Evolutionary conservation across 2,329 filamentous ascomycete species (phyloP), one percentile per base, ranked within the genome.

Genomic region (Thielaviopsis musarum): DNA sequence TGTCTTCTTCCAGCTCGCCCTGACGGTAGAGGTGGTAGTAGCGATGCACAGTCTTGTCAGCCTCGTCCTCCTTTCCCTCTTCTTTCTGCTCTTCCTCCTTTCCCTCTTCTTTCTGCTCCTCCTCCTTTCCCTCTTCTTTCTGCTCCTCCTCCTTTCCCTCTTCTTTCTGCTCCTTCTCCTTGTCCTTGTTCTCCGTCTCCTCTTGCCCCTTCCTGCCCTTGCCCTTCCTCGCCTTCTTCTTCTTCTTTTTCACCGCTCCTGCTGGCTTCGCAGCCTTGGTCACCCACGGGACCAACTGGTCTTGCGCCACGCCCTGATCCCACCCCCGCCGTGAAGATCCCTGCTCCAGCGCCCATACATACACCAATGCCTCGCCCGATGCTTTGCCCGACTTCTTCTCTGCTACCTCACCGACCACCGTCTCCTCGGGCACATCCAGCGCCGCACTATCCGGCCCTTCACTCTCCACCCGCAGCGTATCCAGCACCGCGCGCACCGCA

Each of bases 331-430:
- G 81, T 71, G 90, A 95, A 61, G 75, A 75, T 65, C 85, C 84
- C 73, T 98, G 93, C 76, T 98, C 93, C 21, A 98, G 77, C 0
- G 93, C 93, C 93, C 93, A 97, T 19, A 94, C 91, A 70, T 93
- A 96, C 57, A 97, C 77, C 60, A 97, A 74, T 17, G 86, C 85
- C 69, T 78, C 82, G 1, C 88, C 89, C 21, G 57, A 53, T 3
- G 19, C 7, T 13, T 51, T 54, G 17, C 38, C 41, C 7, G 15
- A 7, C 19, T 28, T 56, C 38, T 21, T 48, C 13, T 21, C 21
- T 7, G 52, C 52, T 15, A 28, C 9, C n/a, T 61, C 59, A n/a
- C 52, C 45, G 5, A 58, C 53, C 38, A 51, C 52, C 1, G 59
- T 49, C 5, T 52, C 59, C 21, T 58, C 52, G 17, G 59, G 59